Conservation (phyloP, 139 green algal genomes). For the Picochlorum sp. region DNA sequence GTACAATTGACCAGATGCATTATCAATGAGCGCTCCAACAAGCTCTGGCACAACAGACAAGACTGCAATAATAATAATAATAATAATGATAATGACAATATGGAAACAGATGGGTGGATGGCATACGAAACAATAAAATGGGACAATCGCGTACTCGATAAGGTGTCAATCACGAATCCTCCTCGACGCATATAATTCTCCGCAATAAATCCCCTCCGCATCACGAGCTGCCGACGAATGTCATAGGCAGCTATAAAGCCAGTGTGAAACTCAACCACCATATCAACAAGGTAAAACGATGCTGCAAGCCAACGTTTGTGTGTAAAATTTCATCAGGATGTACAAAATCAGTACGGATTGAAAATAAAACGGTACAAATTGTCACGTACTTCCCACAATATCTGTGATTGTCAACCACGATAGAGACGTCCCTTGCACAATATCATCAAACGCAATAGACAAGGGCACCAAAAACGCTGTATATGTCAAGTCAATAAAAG, state of each 20-base stretch:
- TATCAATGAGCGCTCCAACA: not conserved
- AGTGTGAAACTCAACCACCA: conserved; percentile 13
- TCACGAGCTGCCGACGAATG: not conserved
- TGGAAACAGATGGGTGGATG: not conserved
- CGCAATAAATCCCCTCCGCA: not conserved
- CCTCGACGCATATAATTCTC: conserved; percentile 2
- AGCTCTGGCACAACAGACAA: conserved; percentile 8
- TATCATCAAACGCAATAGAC: conserved; percentile 16
- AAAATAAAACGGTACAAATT: too few relatives aligned
- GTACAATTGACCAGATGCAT: not conserved
- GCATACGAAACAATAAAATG: not conserved
- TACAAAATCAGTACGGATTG: too few relatives aligned
- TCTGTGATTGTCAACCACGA: conserved; percentile 15
- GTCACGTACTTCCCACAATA: not conserved
- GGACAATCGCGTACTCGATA: not conserved
- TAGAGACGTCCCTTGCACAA: not conserved
- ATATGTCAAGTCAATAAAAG: conserved; percentile 20
- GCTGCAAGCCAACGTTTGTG: not conserved
- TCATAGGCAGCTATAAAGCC: conserved; percentile 12
- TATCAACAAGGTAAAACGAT: conserved; percentile 5
- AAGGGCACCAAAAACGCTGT: conserved; percentile 26
- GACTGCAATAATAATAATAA: not conserved
- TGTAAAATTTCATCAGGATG: too few relatives aligned
- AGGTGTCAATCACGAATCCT: conserved; percentile 7
- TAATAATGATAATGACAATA: not conserved